Conservation (phyloP, 179 eudicot species). For the Heliamphora pulchella region DNA sequence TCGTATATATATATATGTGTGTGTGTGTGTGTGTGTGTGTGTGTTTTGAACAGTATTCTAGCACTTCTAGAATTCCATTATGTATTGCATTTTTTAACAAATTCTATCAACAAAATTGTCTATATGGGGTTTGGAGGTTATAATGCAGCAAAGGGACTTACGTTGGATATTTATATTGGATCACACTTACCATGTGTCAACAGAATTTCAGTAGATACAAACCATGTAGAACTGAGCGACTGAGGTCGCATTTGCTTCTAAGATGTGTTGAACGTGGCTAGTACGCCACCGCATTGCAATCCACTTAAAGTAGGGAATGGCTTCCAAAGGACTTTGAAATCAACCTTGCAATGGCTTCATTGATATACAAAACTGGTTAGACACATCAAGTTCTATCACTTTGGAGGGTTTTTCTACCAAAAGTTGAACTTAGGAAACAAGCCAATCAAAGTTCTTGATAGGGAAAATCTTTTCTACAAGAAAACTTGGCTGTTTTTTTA, state of each 20-base stretch:
- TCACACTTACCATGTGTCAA: conserved; percentile 1
- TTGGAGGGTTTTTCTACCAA: not conserved
- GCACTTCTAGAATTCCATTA: not conserved
- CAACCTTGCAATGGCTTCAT: not conserved
- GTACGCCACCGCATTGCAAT: not conserved
- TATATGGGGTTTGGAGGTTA: not conserved
- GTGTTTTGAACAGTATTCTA: not conserved
- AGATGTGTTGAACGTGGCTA: too few species aligned
- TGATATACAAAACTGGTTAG: not conserved
- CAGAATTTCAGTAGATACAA: not conserved
- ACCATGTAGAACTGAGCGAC: not conserved
- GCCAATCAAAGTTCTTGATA: not conserved
- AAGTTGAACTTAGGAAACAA: not conserved
- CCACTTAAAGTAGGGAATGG: not conserved
- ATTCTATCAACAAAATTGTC: not conserved
- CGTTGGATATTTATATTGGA: not conserved
- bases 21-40: not conserved
- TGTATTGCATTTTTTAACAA: not conserved
- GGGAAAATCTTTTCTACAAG: too few species aligned
- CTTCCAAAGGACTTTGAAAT: not conserved
- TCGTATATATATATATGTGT: not conserved
- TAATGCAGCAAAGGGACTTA: not conserved
- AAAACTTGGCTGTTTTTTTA: too few species aligned
- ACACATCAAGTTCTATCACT: not conserved
- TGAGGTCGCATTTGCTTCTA: too few species aligned